Conservation (phyloP, 129 eudicot species). For the Flaveria linearis region DNA sequence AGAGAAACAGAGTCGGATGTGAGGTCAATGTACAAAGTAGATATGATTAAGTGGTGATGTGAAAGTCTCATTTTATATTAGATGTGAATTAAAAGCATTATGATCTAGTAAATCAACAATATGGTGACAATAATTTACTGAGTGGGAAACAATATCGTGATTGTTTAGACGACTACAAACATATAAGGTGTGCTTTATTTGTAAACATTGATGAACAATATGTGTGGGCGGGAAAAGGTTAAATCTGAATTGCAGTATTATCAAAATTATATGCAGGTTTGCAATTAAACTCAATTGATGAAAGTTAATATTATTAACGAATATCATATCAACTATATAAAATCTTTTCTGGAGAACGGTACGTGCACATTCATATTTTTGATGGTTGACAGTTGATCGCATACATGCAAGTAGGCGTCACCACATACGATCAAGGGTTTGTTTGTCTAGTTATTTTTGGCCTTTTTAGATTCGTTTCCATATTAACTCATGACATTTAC, state of each 20-base stretch:
- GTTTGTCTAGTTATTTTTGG: no score
- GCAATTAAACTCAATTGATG: not conserved
- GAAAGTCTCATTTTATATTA: not conserved
- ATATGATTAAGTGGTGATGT: not conserved
- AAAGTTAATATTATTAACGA: not conserved
- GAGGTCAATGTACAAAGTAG: not conserved
- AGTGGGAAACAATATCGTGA: not conserved
- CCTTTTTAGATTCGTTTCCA: no score
- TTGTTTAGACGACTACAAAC: not conserved
- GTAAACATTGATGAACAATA: not conserved
- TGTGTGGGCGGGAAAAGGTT: not conserved
- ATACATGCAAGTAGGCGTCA: no score
- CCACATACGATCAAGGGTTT: no score
- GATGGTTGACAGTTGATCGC: no score
- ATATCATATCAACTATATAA: not conserved
- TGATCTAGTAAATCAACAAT: not conserved
- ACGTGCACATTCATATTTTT: not conserved
- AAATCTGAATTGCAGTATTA: not conserved
- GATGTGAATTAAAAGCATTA: not conserved
- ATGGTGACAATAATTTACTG: not conserved
- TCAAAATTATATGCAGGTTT: not conserved
- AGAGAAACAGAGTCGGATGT: not conserved
- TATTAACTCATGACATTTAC: no score
- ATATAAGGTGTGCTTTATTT: not conserved
- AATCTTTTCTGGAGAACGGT: not conserved